These are phyloP conservation scores for Phytopythium kandeliae DNA, from an alignment of 352 stramenopile genomes.

Conservation along the genomic window DNA sequence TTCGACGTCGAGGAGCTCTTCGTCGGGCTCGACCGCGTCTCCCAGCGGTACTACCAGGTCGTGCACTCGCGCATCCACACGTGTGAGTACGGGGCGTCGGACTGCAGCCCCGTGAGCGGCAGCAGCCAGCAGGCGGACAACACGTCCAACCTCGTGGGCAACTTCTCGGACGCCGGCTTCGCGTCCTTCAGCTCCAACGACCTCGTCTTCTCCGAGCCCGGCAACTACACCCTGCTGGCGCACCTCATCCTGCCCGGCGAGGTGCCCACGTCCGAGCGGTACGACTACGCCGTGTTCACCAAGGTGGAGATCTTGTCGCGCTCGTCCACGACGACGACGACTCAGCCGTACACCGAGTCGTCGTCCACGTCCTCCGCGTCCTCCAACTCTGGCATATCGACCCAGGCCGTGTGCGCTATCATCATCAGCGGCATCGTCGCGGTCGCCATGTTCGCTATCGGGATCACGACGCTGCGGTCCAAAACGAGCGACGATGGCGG, in stretches of 20 bases:
- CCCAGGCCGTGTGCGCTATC: slow-evolving; percentile 51
- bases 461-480: slow-evolving; percentile 56
- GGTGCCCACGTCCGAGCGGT: slow-evolving; percentile 31
- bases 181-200: slow-evolving; percentile 51
- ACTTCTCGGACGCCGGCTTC: slow-evolving; percentile 40
- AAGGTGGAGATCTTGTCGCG: slow-evolving; percentile 31
- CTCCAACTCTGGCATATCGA: slow-evolving; percentile 39
- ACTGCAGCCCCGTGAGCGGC: slow-evolving; percentile 55
- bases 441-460: slow-evolving; percentile 52
- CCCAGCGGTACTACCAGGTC: slow-evolving; percentile 45
- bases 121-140: slow-evolving; percentile 34
- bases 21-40: slow-evolving; percentile 41
- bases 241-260: slow-evolving; percentile 57
- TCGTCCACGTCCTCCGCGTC: slow-evolving; percentile 14
- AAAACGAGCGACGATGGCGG: slow-evolving; percentile 26
- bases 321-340: slow-evolving; percentile 22
- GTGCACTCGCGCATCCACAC: slow-evolving; percentile 48
- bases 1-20: slow-evolving; percentile 42
- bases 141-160: slow-evolving; percentile 41
- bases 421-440: slow-evolving; percentile 70
- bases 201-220: slow-evolving; percentile 38
- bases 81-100: slow-evolving; percentile 22
- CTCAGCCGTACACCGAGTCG: slow-evolving; percentile 23
- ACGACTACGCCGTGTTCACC: slow-evolving; percentile 63
- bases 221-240: slow-evolving; percentile 48